Conservation (phyloP, 352 stramenopile species). For the Globisporangium paroecandrum region DNA sequence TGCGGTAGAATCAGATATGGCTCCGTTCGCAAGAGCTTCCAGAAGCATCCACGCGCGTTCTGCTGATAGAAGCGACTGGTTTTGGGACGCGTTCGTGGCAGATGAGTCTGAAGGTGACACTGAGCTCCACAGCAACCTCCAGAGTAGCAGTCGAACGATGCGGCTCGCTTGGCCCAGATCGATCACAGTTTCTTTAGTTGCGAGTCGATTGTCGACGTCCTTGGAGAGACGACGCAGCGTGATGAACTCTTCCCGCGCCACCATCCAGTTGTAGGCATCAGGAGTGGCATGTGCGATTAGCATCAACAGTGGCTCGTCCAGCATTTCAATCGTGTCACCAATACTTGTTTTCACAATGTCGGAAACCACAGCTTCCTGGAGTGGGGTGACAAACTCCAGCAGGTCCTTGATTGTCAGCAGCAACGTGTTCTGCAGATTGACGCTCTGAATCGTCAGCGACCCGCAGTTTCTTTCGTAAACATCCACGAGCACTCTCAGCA, state of each 20-base stretch:
- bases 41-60: conserved; percentile 18
- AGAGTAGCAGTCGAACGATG: conserved; percentile 24
- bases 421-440: conserved; percentile 26
- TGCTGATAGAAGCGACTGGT: background rate
- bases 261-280: background rate
- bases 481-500: conserved; percentile 14
- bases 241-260: background rate
- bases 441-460: background rate
- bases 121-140: conserved; percentile 32
- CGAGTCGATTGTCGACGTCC: background rate
- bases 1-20: background rate
- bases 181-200: background rate
- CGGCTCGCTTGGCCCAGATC: conserved; percentile 6
- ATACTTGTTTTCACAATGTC: background rate
- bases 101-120: background rate
- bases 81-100: too few relatives aligned
- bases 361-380: background rate
- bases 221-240: background rate
- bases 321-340: too few relatives aligned
- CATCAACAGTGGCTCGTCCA: conserved; percentile 10
- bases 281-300: conserved; percentile 1
- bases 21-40: conserved; percentile 1
- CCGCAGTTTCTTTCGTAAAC: background rate
- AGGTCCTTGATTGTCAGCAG: conserved; percentile 30
- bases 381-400: conserved; percentile 12